Conservation (phyloP, 2,329 filamentous ascomycete species). For the Lachnellula suecica region DNA sequence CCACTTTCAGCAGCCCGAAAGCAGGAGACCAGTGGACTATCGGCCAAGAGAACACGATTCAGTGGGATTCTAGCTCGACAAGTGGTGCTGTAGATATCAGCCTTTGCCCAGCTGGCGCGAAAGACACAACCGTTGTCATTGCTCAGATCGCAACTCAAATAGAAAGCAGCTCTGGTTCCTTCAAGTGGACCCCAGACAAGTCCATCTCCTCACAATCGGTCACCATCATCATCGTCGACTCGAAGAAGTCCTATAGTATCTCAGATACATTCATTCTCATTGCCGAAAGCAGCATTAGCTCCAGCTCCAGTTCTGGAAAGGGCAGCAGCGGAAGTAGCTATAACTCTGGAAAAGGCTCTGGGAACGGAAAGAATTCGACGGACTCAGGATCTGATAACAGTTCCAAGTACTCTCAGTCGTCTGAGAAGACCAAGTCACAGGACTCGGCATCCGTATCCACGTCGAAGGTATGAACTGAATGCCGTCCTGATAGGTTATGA, state of each 20-base stretch:
- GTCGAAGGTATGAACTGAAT: neutral
- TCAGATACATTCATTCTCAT: constrained; percentile 11
- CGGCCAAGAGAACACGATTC: constrained; percentile 10
- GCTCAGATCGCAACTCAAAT: constrained; percentile 48
- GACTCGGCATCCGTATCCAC: neutral
- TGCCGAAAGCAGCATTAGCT: neutral
- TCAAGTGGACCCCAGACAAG: constrained; percentile 16
- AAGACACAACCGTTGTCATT: constrained; percentile 37
- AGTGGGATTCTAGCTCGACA: constrained; percentile 17
- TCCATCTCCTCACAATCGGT: constrained; percentile 11
- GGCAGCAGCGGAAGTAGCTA: neutral
- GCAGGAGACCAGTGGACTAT: constrained; percentile 14
- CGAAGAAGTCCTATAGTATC: constrained; percentile 2
- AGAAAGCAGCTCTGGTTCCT: constrained; percentile 35
- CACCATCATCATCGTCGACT: constrained; percentile 20
- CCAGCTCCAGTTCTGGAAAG: neutral
- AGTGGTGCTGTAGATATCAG: constrained; percentile 12
- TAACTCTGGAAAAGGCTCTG: neutral
- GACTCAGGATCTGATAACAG: neutral
- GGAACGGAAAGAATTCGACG: neutral
- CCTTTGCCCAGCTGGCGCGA: constrained; percentile 16
- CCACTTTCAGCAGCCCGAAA: constrained; percentile 14
- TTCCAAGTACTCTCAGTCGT: neutral
- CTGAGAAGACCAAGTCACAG: too few relatives aligned
- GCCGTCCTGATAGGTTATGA: too few relatives aligned